Evolutionary conservation across 2,329 filamentous ascomycete species (phyloP).

Genomic region (Thermoascus crustaceus): DNA sequence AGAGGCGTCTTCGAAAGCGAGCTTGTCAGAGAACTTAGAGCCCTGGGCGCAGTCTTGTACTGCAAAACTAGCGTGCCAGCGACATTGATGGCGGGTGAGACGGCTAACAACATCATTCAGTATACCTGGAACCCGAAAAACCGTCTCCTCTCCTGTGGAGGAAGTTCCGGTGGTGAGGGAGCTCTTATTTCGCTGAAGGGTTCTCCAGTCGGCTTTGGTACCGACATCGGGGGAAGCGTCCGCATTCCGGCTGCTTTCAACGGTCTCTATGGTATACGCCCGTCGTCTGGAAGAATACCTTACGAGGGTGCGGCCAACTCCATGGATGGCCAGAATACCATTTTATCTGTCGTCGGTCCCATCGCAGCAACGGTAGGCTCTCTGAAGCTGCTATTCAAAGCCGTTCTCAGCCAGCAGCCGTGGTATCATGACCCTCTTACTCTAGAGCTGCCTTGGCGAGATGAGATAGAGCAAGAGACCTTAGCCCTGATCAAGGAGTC

Average conservation of each 20-base stretch:
- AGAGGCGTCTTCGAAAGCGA: conserved; percentile 47
- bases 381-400: conserved; percentile 48
- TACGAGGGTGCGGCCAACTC: conserved; percentile 55
- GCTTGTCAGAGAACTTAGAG: conserved; percentile 48
- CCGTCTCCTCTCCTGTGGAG: conserved; percentile 46
- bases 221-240: conserved; percentile 50
- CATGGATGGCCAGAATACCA: conserved; percentile 56
- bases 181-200: conserved; percentile 48
- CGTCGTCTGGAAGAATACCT: conserved; percentile 45
- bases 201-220: conserved; percentile 50
- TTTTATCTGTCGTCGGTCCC: conserved; percentile 57
- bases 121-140: conserved; percentile 52
- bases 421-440: conserved; percentile 61
- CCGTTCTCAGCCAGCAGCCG: conserved; percentile 50
- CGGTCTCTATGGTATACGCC: conserved; percentile 49
- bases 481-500: conserved; percentile 33
- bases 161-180: conserved; percentile 53
- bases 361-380: conserved; percentile 49
- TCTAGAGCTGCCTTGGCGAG: conserved; percentile 57
- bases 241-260: conserved; percentile 55
- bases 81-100: conserved; percentile 52
- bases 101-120: conserved; percentile 53
- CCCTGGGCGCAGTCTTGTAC: conserved; percentile 47
- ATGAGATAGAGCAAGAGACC: conserved; percentile 32
- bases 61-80: conserved; percentile 50